Base-by-base conservation (phyloP, 257 asterid genomes). In the Scutellaria minor region DNA sequence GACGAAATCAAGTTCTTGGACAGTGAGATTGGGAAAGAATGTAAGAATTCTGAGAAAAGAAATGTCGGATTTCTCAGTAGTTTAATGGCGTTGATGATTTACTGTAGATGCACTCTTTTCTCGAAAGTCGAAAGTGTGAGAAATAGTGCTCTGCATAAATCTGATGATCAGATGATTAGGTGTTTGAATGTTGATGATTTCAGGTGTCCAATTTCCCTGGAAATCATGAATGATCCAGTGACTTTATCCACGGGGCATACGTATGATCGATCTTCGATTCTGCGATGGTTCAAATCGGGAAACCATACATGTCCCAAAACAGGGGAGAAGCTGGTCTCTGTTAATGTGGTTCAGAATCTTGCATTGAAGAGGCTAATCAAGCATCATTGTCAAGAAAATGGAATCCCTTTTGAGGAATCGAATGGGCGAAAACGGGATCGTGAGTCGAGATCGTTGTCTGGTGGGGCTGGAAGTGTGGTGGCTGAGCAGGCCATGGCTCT, bases 251-350 rank as follows among this genome's bases (percentile, higher is more conserved):
- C 96, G 0, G 98, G 98, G 39, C 97, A 91, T 70, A 91, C 98
- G 0, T 93, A 91, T 40, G 97, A 91, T 46, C 82, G 93, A 18
- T 44, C 85, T 15, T 93, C 98, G 1, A 93, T 93, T 65, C 13
- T 74, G 44, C 85, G 77, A 77, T 93, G 98, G 98, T 86, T 91
- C 73, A 44, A 48, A 4, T 78, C 88, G n/a, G 97, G 97, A 2
- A 89, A 91, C 66, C 85, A 77, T 47, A 91, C 88, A 6, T 93
- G 97, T 61, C 98, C 98, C 6, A 88, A 77, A 61, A 93, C 97
- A 0, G 95, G 98, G 0, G 82, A 88, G 86, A 82, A 75, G 85
- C 74, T 93, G 9, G 20, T 63, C 1, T 67, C 66, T 2, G 55
- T 73, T 1, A 81, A 86, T 44, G 31, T 89, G 59, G 87, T 91